A percentile compares a stretch with the other conserved stretches of the same genome.
Evolutionary conservation across 306 rosid species (phyloP).

Genomic region (Lotus japonicus): DNA sequence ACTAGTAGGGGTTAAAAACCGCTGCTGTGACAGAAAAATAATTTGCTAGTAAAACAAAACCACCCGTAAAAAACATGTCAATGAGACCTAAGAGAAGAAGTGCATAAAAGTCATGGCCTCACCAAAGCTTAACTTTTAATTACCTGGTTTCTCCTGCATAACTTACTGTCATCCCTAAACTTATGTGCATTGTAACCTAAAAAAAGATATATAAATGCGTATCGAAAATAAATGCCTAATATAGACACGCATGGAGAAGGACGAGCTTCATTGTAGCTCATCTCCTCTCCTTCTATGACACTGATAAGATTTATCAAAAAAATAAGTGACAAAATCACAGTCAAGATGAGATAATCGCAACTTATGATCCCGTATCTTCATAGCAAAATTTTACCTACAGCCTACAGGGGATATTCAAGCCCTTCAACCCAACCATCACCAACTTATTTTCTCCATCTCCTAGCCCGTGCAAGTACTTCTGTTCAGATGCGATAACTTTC

Average conservation of each 20-base stretch:
- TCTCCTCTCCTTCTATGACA: slow-evolving; percentile 21
- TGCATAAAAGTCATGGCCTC: no score
- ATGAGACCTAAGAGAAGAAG: no score
- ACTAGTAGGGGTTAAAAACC: no score
- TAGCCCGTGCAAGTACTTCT: slow-evolving; percentile 14
- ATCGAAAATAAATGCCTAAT: no score
- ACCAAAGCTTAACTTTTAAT: no score
- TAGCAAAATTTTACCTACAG: slow-evolving; percentile 46
- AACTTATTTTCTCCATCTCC: slow-evolving; percentile 35
- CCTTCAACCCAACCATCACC: slow-evolving; percentile 50
- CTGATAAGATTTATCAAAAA: background rate
- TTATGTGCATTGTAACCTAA: no score
- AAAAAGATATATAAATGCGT: no score
- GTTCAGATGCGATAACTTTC: slow-evolving; percentile 39
- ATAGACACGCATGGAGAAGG: slow-evolving; percentile 32
- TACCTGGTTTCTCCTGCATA: no score
- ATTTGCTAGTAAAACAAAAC: no score
- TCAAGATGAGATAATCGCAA: background rate
- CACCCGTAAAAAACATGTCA: no score
- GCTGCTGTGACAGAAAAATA: no score
- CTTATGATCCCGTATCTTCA: slow-evolving; percentile 52
- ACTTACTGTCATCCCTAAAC: no score
- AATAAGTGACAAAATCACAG: background rate
- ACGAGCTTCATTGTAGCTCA: slow-evolving; percentile 27
- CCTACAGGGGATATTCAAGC: slow-evolving; percentile 65